Evolutionary conservation across 2,329 filamentous ascomycete genomes (phyloP), one percentile per base, ranked within the genome.

Genomic region (Pseudopithomyces chartarum): DNA sequence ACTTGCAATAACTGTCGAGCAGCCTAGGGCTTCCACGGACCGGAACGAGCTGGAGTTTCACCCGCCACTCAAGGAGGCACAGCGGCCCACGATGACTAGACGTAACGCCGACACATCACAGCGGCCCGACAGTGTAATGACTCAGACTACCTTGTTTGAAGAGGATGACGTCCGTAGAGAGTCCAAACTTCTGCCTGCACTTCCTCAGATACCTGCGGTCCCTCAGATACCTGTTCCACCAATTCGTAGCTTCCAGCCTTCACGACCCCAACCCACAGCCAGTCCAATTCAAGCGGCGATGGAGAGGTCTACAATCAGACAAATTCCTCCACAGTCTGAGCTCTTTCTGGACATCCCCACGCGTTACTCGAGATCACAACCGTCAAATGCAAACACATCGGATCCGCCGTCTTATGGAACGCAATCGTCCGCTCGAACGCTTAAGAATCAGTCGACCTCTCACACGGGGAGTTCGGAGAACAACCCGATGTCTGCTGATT

Each of bases 101-200:
- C 52, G 57, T 8, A 52, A 56, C 17, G 22, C 43, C 12, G 57
- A 61, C 13, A 32, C 40, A 7, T 53, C 56, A 7, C 56, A 60
- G 47, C 62, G 73, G 11, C 70, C 69, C 2, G 55, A 72, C 19
- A 76, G 73, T 56, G 63, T 65, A 8, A 59, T 73, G 48, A 75
- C 71, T 2, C 68, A 73, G 52, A 60, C 60, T 23, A 76, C 74
- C n/a, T 63, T 77, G 1, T 77, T 77, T 29, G 74, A 77, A 57
- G 74, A 77, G 59, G 73, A 75, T 42, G 66, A 68, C n/a, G 8
- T 58, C 3, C 63, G 68, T 10, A 62, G 68, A 53, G 70, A 69
- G 3, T 73, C 70, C 2, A 62, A 58, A 36, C 49, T 75, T 19
- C 54, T 71, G n/a, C 70, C 71, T 38, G 66, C 66, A 23, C 11